Conservation (phyloP, 345 rosid species). For the Cochlearia excelsa region DNA sequence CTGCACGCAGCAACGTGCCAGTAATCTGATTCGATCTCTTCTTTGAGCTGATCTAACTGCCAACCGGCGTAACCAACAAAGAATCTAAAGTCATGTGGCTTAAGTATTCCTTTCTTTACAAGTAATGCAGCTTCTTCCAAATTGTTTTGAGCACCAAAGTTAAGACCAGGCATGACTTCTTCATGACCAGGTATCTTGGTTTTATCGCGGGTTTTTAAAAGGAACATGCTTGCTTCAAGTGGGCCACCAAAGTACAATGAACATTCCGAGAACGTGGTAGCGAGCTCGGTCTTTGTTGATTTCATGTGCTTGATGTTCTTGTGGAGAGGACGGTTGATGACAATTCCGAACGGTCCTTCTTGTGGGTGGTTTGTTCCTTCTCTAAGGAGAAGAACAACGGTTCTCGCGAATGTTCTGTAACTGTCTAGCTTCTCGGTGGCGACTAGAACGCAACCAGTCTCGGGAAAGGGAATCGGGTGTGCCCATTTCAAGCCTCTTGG, state of each 20-base stretch:
- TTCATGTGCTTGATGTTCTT: slow-evolving; percentile 75
- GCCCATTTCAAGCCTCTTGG: slow-evolving; percentile 76
- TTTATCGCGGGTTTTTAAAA: slow-evolving; percentile 52
- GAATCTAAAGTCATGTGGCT: slow-evolving; percentile 80
- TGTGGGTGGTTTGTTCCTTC: slow-evolving; percentile 79
- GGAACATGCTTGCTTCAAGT: slow-evolving; percentile 80
- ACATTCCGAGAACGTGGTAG: slow-evolving; percentile 77
- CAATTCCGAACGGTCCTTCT: slow-evolving; percentile 92
- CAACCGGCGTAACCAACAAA: slow-evolving; percentile 91
- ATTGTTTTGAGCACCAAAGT: slow-evolving; percentile 72
- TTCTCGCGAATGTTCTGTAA: slow-evolving; percentile 70
- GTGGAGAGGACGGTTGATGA: slow-evolving; percentile 82
- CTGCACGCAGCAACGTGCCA: slow-evolving; percentile 93
- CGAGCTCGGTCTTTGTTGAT: slow-evolving; percentile 65
- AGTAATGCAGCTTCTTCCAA: slow-evolving; percentile 78
- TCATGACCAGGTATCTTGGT: slow-evolving; percentile 63
- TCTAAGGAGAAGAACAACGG: slow-evolving; percentile 87
- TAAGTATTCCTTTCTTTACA: slow-evolving; percentile 70
- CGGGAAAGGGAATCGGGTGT: slow-evolving; percentile 86
- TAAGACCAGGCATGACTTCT: slow-evolving; percentile 77
- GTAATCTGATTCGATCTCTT: slow-evolving; percentile 73
- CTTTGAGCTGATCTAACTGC: slow-evolving; percentile 87
- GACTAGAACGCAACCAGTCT: slow-evolving; percentile 88
- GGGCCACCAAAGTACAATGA: slow-evolving; percentile 88
- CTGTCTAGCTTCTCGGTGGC: slow-evolving; percentile 96